These are phyloP conservation scores for Acorus gramineus DNA, from an alignment of 106 monocot genomes.

Conservation along the genomic window DNA sequence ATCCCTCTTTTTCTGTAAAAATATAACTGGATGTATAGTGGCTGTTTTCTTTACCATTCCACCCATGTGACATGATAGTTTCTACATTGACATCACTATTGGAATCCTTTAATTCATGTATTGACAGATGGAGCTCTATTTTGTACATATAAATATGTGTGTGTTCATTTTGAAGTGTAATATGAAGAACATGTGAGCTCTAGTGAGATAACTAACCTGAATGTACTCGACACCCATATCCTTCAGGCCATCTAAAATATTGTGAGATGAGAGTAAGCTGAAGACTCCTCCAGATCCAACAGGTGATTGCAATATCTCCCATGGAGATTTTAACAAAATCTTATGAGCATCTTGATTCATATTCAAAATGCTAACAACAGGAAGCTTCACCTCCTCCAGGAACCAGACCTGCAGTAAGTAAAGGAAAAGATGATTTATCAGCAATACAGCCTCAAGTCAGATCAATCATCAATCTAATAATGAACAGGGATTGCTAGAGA, in stretches of 20 bases:
- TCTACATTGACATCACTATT: too few relatives aligned
- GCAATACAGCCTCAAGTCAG: too few relatives aligned
- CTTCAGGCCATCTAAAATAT: constrained; percentile 32
- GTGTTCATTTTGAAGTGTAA: background rate
- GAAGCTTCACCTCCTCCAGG: constrained; percentile 62
- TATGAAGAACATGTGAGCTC: background rate
- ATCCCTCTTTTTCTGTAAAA: too few relatives aligned
- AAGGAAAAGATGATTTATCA: background rate
- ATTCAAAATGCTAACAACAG: constrained; percentile 24
- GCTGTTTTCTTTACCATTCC: too few relatives aligned
- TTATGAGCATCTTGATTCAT: constrained; percentile 19
- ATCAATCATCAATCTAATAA: too few relatives aligned
- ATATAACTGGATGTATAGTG: too few relatives aligned
- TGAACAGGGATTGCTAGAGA: too few relatives aligned
- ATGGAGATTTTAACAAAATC: constrained; percentile 56
- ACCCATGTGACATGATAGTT: too few relatives aligned
- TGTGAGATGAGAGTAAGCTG: constrained; percentile 40
- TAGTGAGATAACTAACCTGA: constrained; percentile 38
- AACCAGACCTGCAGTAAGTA: constrained; percentile 45
- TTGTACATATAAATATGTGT: background rate
- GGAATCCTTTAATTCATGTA: too few relatives aligned
- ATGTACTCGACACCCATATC: constrained; percentile 62
- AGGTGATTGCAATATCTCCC: constrained; percentile 59
- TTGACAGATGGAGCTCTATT: background rate
- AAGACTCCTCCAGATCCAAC: constrained; percentile 70